Evolutionary conservation across 371 early-diverging fungal species (phyloP), one percentile per base, ranked within the genome.

Genomic region (Mucor sp.): DNA sequence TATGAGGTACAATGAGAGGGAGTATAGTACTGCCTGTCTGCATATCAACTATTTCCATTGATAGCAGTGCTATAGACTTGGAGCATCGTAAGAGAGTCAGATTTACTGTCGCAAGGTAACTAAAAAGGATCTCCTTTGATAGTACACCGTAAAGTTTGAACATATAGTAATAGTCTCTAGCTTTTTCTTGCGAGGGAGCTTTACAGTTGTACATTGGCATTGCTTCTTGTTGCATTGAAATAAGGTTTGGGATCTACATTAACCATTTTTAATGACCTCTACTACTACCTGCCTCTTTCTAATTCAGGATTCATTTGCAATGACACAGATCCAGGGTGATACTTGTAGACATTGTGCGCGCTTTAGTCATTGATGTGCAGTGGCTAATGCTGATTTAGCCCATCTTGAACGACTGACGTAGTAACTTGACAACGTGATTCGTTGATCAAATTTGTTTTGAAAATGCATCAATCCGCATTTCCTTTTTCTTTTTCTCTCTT

Each of bases 401-500:
- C 19, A n/a, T 41, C 41, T 41, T 41, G 41, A 37, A 41, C 37
- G 41, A 53, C 53, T 53, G 53, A 53, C 53, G 53, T 53, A 53
- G 53, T 25, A 27, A n/a, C 53, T 25, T 53, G 53, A 1, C 53
- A 53, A 25, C 15, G 53, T 53, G 53, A 53, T 53, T 53, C 53
- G 23, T 21, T 47, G 47, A 19, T 7, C 47, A 8, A 19, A 23
- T 14, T 14, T 53, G 23, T 27, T 25, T 41, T 41, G 41, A 44
- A 62, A 30, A 33, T 47, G 30, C 47, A 43, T 47, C 23, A 15
- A 11, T 47, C 11, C 11, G 19, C 1, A 35, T 35, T 25, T 50
- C 19, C 19, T 35, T 23, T 62, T 62, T 41, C 33, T 63, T 55
- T 4, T 65, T 58, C 27, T 58, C n/a, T n/a, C n/a, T n/a, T n/a